phyloP scores from a whole-genome alignment of 768 basidiomycete species.

The Boletus rex-veris region DNA sequence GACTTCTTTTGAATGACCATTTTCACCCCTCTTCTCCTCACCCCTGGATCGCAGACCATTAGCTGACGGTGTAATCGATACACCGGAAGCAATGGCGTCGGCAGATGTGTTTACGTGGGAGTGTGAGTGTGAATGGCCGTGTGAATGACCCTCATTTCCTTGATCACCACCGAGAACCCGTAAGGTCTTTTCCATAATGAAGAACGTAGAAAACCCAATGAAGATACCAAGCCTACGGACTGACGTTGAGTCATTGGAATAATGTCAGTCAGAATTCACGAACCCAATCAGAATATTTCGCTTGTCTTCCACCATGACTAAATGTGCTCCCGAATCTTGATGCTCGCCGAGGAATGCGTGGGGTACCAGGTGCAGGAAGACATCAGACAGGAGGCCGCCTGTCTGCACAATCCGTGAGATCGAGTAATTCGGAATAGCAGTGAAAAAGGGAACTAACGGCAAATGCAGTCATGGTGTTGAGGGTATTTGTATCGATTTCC shows the following conservation, averaged over 20 bases:
- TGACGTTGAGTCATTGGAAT: constrained; percentile 9
- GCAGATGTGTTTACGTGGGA: constrained; percentile 36
- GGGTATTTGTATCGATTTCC: constrained; percentile 75
- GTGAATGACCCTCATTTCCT: constrained; percentile 44
- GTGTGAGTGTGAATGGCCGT: constrained; percentile 60
- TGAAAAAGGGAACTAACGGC: constrained; percentile 51
- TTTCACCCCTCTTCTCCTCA: constrained; percentile 19
- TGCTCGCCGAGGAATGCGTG: constrained; percentile 91
- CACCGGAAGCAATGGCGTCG: constrained; percentile 44
- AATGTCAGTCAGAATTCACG: constrained; percentile 16
- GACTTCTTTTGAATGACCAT: constrained; percentile 24
- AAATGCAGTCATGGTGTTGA: constrained; percentile 94
- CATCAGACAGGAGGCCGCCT: constrained; percentile 88
- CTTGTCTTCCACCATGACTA: constrained; percentile 87
- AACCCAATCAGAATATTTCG: constrained; percentile 89
- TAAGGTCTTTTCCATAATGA: constrained; percentile 90
- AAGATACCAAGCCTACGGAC: constrained; percentile 69
- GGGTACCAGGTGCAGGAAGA: constrained; percentile 88
- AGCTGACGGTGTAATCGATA: constrained; percentile 36
- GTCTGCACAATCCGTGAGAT: constrained; percentile 46
- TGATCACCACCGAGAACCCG: constrained; percentile 71
- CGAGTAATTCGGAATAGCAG: constrained; percentile 10
- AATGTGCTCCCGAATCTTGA: constrained; percentile 65
- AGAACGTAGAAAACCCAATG: constrained; percentile 83
- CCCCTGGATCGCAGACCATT: constrained; percentile 52